A percentile compares a stretch with the other conserved stretches of the same genome.
Conservation (phyloP, 176 grass and related monocot genomes). For the Pontederia paniculata region DNA sequence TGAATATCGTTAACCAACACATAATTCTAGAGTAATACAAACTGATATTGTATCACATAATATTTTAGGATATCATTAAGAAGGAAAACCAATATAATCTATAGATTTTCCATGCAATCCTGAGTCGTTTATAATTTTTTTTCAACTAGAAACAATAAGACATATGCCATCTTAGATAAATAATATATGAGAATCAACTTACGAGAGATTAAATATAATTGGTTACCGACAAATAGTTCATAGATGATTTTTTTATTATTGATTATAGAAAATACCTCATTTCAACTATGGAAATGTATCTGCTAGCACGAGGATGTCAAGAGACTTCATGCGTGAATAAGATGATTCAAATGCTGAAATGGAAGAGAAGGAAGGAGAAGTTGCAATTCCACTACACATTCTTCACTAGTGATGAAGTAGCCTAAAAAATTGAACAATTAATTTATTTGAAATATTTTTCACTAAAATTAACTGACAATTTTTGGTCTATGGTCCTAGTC, state of each 20-base stretch:
- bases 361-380: slow-evolving; percentile 56
- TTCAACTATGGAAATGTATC: slow-evolving; percentile 88
- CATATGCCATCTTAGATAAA: background rate
- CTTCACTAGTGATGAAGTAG: too few relatives aligned
- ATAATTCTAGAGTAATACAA: too few relatives aligned
- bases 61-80: too few relatives aligned
- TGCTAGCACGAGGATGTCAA: slow-evolving; percentile 51
- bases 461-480: too few relatives aligned
- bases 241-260: slow-evolving; percentile 62
- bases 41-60: too few relatives aligned
- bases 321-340: slow-evolving; percentile 46
- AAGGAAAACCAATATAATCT: background rate
- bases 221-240: slow-evolving; percentile 84
- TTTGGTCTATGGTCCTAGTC: too few relatives aligned
- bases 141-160: slow-evolving; percentile 11
- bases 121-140: too few relatives aligned
- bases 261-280: slow-evolving; percentile 53
- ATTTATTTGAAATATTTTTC: too few relatives aligned
- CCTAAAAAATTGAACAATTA: too few relatives aligned
- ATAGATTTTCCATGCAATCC: background rate
- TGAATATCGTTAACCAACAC: too few relatives aligned
- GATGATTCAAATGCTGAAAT: slow-evolving; percentile 41
- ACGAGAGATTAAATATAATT: too few relatives aligned
- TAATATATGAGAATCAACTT: too few relatives aligned
- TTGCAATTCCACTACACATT: slow-evolving; percentile 43